phyloP scores from a whole-genome alignment of 805 yeast genomes.

The Pichia manshurica region DNA sequence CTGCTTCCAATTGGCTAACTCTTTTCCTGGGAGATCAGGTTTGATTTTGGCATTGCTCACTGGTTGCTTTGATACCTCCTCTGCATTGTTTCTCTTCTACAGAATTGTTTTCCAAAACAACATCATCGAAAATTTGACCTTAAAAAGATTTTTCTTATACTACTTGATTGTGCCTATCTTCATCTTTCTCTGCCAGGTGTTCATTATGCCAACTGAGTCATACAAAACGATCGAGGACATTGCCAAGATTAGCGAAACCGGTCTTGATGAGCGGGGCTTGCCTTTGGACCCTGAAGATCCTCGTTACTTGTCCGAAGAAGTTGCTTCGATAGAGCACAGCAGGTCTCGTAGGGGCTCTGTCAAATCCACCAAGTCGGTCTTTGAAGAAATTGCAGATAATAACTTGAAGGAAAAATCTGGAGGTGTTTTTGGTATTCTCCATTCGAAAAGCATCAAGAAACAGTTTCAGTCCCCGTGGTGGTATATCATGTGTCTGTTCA shows the following conservation, averaged over 20 bases:
- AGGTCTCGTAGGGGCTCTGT: conserved; percentile 35
- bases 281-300: conserved; percentile 45
- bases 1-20: conserved; percentile 82
- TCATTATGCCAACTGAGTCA: conserved; percentile 74
- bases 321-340: conserved; percentile 14
- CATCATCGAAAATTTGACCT: conserved; percentile 33
- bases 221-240: conserved; percentile 67
- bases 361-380: conserved; percentile 44
- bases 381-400: conserved; percentile 61
- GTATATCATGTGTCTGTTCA: conserved; percentile 65
- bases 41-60: conserved; percentile 74
- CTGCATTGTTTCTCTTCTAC: conserved; percentile 79
- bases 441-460: conserved; percentile 40
- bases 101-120: conserved; percentile 53
- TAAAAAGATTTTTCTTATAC: conserved; percentile 55
- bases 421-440: conserved; percentile 75
- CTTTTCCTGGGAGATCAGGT: conserved; percentile 80
- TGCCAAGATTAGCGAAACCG: conserved; percentile 66
- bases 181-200: conserved; percentile 64
- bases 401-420: conserved; percentile 49
- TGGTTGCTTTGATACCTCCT: conserved; percentile 91
- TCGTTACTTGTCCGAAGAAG: conserved; percentile 21
- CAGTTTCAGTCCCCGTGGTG: conserved; percentile 67
- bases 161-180: conserved; percentile 76
- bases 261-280: conserved; percentile 64